Base-by-base conservation (phyloP, 805 yeast species). In the Candida koratica region DNA sequence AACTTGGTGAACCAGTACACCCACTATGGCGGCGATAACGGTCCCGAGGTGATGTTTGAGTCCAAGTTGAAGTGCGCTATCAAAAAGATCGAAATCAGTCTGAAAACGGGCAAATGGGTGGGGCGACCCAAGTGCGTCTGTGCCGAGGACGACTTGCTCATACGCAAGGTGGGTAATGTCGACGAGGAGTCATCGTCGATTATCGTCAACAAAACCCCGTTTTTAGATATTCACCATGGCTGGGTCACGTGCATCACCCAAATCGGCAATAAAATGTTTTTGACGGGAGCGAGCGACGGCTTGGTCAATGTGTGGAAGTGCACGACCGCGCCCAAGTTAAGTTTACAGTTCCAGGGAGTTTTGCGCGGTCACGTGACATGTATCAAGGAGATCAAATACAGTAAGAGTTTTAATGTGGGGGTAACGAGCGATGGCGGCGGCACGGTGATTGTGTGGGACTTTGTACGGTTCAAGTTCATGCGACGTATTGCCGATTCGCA, bases 371-470 rank as follows among this genome's bases (percentile, higher is more conserved):
- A 84, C 56, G 51, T 69, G 1, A 41, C 61, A 5, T 52, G 61
- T 0, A 64, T 84, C 3, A 58, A 49, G 11, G 63, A 65, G n/a
- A 49, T 86, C 17, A 58, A 61, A 25, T 64, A 68, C 20, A 71
- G 80, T 17, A 59, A 68, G 6, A 71, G 76, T 27, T 81, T 67
- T 49, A 77, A 80, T 36, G 53, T 71, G 3, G 61, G 81, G 7
- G 42, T 81, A 9, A 73, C 81, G 41, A 53, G 75, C 16, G 87
- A 82, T 50, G 46, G 37, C 0, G 60, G 53, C 6, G 90, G 94
- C 1, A 53, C 54, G 2, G 73, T 78, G 2, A 67, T 69, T 13
- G 43, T 79, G 4, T 85, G 95, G 90, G 86, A 85, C 47, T 45
- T 77, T 25, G 67, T 77, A 2, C 52, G 79, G 19, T 65, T 64